Conservation (phyloP, 352 stramenopile species). For the Globisporangium radiosum region DNA sequence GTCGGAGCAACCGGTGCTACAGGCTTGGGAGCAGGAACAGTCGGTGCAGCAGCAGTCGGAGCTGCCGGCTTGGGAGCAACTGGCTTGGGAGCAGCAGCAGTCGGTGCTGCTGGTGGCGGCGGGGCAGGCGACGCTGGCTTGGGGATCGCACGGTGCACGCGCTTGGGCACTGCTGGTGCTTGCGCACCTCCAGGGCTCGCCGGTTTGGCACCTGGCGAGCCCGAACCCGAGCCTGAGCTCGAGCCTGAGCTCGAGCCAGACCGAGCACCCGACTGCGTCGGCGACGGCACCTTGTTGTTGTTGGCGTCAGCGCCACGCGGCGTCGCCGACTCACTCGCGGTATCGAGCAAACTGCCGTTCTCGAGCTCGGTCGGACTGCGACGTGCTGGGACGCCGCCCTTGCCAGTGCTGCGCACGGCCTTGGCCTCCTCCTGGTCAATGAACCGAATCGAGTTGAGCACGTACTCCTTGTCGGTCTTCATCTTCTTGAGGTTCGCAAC, state of each 20-base stretch:
- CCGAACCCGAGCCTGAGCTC: neutral
- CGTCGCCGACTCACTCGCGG: constrained; percentile 19
- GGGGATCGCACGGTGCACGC: constrained; percentile 16
- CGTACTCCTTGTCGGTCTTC: constrained; percentile 85
- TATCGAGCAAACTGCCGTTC: constrained; percentile 41
- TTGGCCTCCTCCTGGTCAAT: constrained; percentile 87
- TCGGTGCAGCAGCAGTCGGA: neutral
- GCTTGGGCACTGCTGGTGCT: constrained; percentile 10
- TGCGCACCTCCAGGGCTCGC: neutral
- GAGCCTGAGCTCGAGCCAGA: no score
- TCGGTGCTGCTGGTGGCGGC: constrained; percentile 4
- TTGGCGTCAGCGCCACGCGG: neutral
- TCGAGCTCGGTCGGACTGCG: constrained; percentile 29
- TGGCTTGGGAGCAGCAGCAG: constrained; percentile 1
- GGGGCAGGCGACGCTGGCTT: constrained; percentile 14
- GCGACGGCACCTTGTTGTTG: constrained; percentile 19
- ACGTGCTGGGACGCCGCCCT: constrained; percentile 28
- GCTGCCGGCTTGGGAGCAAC: constrained; percentile 16
- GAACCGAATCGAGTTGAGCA: constrained; percentile 86
- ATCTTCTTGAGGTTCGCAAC: constrained; percentile 72
- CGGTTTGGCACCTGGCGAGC: constrained; percentile 12
- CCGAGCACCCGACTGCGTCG: constrained; percentile 13
- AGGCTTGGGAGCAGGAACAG: constrained; percentile 16
- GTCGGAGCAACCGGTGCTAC: neutral
- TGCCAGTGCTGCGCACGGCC: constrained; percentile 75